A percentile compares a stretch with the other conserved stretches of the same genome.
Evolutionary conservation across 768 basidiomycete species (phyloP).

Genomic region (Trametes gibbosa): DNA sequence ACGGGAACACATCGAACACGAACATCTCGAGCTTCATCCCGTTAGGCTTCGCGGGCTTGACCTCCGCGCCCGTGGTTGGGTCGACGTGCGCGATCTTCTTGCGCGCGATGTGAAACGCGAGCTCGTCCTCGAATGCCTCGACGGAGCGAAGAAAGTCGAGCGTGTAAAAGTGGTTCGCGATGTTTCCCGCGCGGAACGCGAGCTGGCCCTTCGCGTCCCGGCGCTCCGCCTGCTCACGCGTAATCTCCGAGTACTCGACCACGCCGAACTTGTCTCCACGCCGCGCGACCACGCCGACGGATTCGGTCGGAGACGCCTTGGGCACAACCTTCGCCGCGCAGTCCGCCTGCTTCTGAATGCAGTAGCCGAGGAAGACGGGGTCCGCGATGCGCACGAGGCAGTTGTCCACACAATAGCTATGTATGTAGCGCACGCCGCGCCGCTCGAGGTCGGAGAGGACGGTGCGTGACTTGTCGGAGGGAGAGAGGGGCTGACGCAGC

Average conservation of each 20-base stretch:
- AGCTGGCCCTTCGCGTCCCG: constrained; percentile 74
- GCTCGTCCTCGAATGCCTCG: constrained; percentile 77
- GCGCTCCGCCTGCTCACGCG: constrained; percentile 79
- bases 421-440: constrained; percentile 83
- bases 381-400: constrained; percentile 97
- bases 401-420: constrained; percentile 98
- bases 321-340: constrained; percentile 97
- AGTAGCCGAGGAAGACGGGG: constrained; percentile 94
- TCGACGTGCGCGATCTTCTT: constrained; percentile 94
- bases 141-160: constrained; percentile 76
- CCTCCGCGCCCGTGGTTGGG: constrained; percentile 55
- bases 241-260: constrained; percentile 97
- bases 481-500: constrained; percentile 71
- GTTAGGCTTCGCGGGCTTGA: constrained; percentile 90
- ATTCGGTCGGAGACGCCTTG: constrained; percentile 81
- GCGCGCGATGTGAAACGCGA: constrained; percentile 96
- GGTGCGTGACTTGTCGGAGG: constrained; percentile 55
- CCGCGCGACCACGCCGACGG: constrained; percentile 91
- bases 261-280: constrained; percentile 85
- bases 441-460: constrained; percentile 80
- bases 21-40: constrained; percentile 99
- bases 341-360: constrained; percentile 83
- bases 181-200: constrained; percentile 92
- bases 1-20: constrained; percentile 98
- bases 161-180: constrained; percentile 98